Percentiles rank a stretch among this genome's conserved stretches.
Evolutionary conservation across 352 stramenopile species (phyloP).

Genomic region (Phytophthora palmivora): DNA sequence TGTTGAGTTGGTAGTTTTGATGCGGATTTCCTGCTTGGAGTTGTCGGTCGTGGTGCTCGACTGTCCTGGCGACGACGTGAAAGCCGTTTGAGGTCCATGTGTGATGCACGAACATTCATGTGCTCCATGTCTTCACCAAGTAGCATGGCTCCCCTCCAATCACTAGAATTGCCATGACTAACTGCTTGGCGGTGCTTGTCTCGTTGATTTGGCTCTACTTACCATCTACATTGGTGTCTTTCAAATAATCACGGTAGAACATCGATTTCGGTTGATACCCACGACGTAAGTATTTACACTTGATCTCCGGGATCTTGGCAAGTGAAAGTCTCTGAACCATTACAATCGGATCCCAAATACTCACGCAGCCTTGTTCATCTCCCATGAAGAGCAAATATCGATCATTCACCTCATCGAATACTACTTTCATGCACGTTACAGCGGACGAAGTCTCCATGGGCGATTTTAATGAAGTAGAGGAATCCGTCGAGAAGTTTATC

Average conservation of each 20-base stretch:
- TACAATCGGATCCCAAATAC: slow-evolving; percentile 55
- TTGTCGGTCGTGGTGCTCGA: slow-evolving; percentile 5
- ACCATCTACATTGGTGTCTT: slow-evolving; percentile 36
- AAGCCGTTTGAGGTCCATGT: slow-evolving; percentile 53
- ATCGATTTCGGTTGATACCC: slow-evolving; percentile 71
- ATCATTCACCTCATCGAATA: slow-evolving; percentile 51
- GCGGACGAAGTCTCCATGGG: slow-evolving; percentile 21
- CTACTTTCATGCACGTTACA: slow-evolving; percentile 63
- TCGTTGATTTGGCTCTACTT: slow-evolving; percentile 9
- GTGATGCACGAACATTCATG: slow-evolving; percentile 46
- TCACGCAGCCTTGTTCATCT: slow-evolving; percentile 57
- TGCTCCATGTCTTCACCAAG: slow-evolving; percentile 39
- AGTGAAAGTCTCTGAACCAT: slow-evolving; percentile 63
- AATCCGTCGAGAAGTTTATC: slow-evolving; percentile 5
- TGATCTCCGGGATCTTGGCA: slow-evolving; percentile 65
- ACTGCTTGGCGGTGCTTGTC: slow-evolving; percentile 35
- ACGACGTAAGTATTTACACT: slow-evolving; percentile 63
- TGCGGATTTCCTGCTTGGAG: not conserved
- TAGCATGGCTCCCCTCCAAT: slow-evolving; percentile 48
- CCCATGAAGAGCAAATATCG: slow-evolving; percentile 66
- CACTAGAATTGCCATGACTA: slow-evolving; percentile 12
- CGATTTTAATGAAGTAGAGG: slow-evolving; percentile 1
- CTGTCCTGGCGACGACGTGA: slow-evolving; percentile 38
- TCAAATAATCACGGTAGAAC: slow-evolving; percentile 64
- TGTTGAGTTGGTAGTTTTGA: slow-evolving; percentile 16